Evolutionary conservation across 306 rosid species (phyloP).

Genomic region (Trifolium repens): DNA sequence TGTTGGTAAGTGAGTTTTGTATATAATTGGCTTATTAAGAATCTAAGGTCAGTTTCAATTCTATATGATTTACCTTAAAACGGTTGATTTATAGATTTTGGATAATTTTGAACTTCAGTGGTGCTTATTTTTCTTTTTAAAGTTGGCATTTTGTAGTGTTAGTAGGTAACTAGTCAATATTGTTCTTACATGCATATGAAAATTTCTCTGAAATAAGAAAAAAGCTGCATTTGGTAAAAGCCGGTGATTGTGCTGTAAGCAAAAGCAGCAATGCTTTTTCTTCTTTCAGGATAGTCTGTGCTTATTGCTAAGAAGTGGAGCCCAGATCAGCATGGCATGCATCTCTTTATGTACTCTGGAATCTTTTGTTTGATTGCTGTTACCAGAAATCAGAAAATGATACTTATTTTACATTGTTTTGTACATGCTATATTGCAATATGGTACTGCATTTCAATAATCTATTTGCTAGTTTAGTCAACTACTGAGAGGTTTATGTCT

Average conservation of each 20-base stretch:
- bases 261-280: slow-evolving; percentile 23
- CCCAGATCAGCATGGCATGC: slow-evolving; percentile 34
- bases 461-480: slow-evolving; percentile 29
- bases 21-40: slow-evolving; percentile 21
- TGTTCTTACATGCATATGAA: slow-evolving; percentile 30
- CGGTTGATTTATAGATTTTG: slow-evolving; percentile 39
- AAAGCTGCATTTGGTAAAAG: slow-evolving; percentile 39
- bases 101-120: slow-evolving; percentile 8
- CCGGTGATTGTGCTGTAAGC: slow-evolving; percentile 31
- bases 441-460: slow-evolving; percentile 30
- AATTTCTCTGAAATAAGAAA: slow-evolving; percentile 28
- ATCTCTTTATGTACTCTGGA: slow-evolving; percentile 38
- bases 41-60: background rate
- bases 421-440: slow-evolving; percentile 22
- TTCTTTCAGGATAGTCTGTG: slow-evolving; percentile 29
- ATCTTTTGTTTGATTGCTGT: slow-evolving; percentile 39
- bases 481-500: slow-evolving; percentile 9
- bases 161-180: slow-evolving; percentile 30
- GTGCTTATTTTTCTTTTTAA: slow-evolving; percentile 31
- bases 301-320: slow-evolving; percentile 39
- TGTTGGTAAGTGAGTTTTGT: slow-evolving; percentile 55
- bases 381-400: slow-evolving; percentile 22
- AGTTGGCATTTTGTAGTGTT: slow-evolving; percentile 35
- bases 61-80: slow-evolving; percentile 23
- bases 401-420: slow-evolving; percentile 19